Evolutionary conservation across 2,329 filamentous ascomycete species (phyloP), one percentile per base, ranked within the genome.

Genomic region (Penicillium crustosum): DNA sequence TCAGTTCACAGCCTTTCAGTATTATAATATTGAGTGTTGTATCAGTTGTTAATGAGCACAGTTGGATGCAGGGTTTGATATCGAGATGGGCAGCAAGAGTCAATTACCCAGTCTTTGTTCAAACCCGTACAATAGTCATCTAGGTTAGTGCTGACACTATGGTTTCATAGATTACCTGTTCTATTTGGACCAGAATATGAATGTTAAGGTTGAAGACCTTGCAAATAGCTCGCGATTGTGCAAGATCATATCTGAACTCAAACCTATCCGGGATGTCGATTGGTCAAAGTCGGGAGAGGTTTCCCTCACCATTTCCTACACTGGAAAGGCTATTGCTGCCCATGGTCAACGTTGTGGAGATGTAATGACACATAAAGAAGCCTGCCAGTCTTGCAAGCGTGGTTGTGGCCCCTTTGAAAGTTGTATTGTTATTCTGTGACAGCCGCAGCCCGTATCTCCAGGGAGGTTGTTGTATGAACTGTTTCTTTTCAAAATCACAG

Each of bases 231-330:
- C 2, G 1, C 9, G 6, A 5, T 13, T 19, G 6, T 2, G 29
- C 5, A 13, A 13, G 12, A 0, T 6, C 27, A 7, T 19, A 7
- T 45, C 23, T 27, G 7, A 1, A 3, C 25, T 29, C 25, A 1
- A 31, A 12, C 25, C 27, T n/a, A 1, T 21, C n/a, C 43, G 43
- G 3, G 43, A 47, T 3, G 12, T 31, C 7, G 43, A 47, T 8
- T 45, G 43, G 42, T 3, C 1, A 15, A 1, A 2, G 23, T 8
- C 38, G 4, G 10, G 4, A 23, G 0, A 0, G 10, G 0, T 1
- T 21, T n/a, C n/a, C n/a, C 0, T 0, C 2, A 12, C 36, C n/a
- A 0, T 0, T 21, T 10, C 21, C n/a, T 2, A 0, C 6, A 0
- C 1, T 12, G 1, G 0, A 8, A 2, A 21, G 12, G 38, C 19